Conservation (phyloP, 345 rosid genomes). For the Triadica sebifera region DNA sequence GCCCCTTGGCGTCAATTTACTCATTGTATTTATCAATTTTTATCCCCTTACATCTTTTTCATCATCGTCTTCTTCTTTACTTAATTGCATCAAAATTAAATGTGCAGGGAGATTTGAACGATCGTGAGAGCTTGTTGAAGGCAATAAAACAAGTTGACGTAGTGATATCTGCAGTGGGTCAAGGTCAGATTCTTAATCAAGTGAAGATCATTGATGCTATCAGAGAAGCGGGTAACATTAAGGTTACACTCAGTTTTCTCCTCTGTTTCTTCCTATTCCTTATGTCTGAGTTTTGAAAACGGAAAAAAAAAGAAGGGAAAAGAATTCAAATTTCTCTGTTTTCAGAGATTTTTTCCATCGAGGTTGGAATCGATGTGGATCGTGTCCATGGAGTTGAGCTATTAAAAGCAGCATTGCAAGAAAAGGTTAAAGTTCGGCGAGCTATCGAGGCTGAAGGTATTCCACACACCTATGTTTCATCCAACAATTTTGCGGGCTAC, state of each 20-base stretch:
- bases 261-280: not conserved
- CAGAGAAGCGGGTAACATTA: not conserved
- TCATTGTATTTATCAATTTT: not conserved
- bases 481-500: not conserved
- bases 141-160: not conserved
- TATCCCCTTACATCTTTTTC: not conserved
- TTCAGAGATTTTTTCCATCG: not conserved
- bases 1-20: not conserved
- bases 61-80: not conserved
- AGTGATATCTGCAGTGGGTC: not conserved
- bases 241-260: not conserved
- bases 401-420: not conserved
- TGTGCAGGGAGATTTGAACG: not conserved
- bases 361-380: not conserved
- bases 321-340: not conserved
- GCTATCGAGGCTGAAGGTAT: not conserved
- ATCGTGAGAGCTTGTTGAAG: not conserved
- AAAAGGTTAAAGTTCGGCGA: not conserved
- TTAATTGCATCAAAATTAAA: not conserved
- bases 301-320: too few species aligned
- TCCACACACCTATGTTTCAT: not conserved
- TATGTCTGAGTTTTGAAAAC: too few species aligned
- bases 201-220: not conserved
- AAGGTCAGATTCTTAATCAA: not conserved
- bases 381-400: not conserved